Evolutionary conservation across 495 filamentous ascomycete species (phyloP).

Genomic region (Mytilinidion resinicola): DNA sequence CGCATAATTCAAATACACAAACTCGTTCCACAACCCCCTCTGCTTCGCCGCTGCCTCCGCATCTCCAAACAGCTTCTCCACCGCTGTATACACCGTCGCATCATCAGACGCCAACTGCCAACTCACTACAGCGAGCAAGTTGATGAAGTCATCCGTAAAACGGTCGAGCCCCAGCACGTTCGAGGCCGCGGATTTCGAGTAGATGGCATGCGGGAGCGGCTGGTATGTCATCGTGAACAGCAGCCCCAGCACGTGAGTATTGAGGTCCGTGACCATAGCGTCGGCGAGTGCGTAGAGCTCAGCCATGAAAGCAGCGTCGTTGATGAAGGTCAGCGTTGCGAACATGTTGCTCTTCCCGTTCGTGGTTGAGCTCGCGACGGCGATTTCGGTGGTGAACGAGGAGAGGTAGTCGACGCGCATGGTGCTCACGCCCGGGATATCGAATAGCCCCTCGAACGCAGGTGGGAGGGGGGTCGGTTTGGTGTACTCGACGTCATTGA

Average conservation of each 20-base stretch:
- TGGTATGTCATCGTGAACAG: constrained; percentile 31
- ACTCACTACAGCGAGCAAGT: constrained; percentile 28
- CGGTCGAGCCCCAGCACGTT: constrained; percentile 34
- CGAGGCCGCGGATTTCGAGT: constrained; percentile 26
- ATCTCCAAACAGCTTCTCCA: constrained; percentile 29
- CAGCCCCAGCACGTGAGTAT: constrained; percentile 21
- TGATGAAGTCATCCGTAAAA: constrained; percentile 26
- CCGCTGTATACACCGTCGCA: constrained; percentile 29
- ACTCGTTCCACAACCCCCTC: constrained; percentile 38
- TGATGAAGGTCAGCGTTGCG: constrained; percentile 23
- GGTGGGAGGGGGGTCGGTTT: constrained; percentile 14
- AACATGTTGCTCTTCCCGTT: constrained; percentile 22
- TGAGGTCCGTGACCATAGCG: constrained; percentile 21
- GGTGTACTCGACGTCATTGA: constrained; percentile 18
- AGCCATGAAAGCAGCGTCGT: constrained; percentile 24
- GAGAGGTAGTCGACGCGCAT: constrained; percentile 19
- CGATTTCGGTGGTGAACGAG: constrained; percentile 22
- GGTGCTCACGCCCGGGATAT: constrained; percentile 17
- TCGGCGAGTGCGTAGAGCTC: constrained; percentile 29
- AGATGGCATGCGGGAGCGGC: constrained; percentile 30
- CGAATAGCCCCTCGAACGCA: constrained; percentile 10
- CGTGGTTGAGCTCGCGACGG: constrained; percentile 3
- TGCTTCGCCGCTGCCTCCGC: constrained; percentile 8
- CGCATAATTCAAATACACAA: constrained; percentile 52
- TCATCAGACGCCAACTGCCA: constrained; percentile 37